These are phyloP conservation scores for Backusella psychrophila DNA, from an alignment of 192 early-diverging fungal genomes.

Conservation along the genomic window DNA sequence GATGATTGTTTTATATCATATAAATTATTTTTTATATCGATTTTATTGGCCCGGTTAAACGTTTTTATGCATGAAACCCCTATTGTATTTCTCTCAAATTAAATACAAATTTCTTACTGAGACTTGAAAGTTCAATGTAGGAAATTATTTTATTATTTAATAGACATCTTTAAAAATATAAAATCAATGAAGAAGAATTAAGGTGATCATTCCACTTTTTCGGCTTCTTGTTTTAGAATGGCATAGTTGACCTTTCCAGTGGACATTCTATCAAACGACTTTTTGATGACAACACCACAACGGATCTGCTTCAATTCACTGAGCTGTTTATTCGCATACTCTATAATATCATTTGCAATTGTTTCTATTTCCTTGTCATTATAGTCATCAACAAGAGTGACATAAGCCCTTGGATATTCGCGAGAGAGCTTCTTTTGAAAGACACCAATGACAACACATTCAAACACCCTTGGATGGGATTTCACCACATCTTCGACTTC, in stretches of 20 bases:
- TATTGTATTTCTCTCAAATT: no score
- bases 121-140: no score
- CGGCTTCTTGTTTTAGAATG: background rate
- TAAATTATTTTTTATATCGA: no score
- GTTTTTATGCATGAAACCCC: no score
- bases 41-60: no score
- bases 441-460: conserved; percentile 19
- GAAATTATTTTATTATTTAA: no score
- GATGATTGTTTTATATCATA: no score
- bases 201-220: background rate
- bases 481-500: conserved; percentile 75
- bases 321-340: background rate
- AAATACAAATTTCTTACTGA: no score
- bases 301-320: background rate
- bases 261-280: background rate
- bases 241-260: background rate
- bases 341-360: background rate
- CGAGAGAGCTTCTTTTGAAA: background rate
- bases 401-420: background rate
- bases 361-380: background rate
- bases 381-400: background rate
- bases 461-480: conserved; percentile 61
- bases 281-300: background rate
- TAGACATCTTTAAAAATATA: background rate
- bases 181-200: background rate